Base-by-base conservation (phyloP, 768 basidiomycete species). In the Boletellus sp. region DNA sequence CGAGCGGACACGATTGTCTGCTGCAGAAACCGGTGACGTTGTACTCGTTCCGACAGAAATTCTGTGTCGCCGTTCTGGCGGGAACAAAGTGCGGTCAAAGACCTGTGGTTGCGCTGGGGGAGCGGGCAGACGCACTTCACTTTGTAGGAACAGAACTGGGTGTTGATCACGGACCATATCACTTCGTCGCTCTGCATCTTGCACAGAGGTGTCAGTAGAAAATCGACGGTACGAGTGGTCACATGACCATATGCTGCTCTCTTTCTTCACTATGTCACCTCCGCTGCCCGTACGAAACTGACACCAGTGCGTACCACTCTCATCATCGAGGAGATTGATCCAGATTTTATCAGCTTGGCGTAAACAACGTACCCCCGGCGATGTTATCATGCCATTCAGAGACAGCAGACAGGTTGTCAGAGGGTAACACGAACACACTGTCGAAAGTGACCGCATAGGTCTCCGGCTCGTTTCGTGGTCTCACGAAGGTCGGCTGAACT, bases 41-140 rank as follows among this genome's bases (percentile, higher is more conserved):
- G 76, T 96, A 97, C 72, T 96, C 93, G 70, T 99, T 99, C 47
- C 94, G 78, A 72, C 96, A 98, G 73, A 99, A 98, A 66, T 96
- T 97, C 71, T 98, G 95, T 2, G 93, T 96, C 2, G 83, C 75
- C 1, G 95, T 95, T 70, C 94, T 95, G 66, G 13, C 15, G 51
- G 31, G 53, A n/a, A 10, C 13, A 8, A 7, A 10, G 12, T 7
- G 26, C 7, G 38, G 47, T 57, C 48, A 53, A 35, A 23, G 24
- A 16, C 46, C 58, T 45, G 53, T 55, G 41, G 35, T 24, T 36
- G 17, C 34, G n/a, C 20, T 3, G 3, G 42, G n/a, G 42, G 24
- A 34, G 15, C 22, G 33, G 13, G 40, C 10, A 26, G 20, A 75
- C 90, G 66, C 60, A 94, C 95, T 95, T 98, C 78, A 99, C 94